Conservation (phyloP, 148 eudicot species). For the Tetragonia tetragonoides region DNA sequence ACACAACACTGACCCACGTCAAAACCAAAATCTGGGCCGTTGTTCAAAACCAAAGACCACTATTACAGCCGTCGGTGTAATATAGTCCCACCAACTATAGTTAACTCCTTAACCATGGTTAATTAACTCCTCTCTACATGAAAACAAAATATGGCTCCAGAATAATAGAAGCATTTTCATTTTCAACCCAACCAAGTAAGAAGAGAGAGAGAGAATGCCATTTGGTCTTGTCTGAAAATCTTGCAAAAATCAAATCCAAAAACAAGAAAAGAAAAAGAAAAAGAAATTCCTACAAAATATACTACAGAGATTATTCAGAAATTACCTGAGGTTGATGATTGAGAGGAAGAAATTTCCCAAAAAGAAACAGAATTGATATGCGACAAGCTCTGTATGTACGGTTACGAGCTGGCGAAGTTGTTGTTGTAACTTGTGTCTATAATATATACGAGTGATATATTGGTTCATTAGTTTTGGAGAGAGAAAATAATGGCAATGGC, state of each 20-base stretch:
- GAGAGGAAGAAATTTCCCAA: no score
- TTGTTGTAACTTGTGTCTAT: no score
- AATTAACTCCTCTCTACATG: not conserved
- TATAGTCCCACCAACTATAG: slow-evolving; percentile 5
- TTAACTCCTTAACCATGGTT: slow-evolving; percentile 10
- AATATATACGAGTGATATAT: no score
- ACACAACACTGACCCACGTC: slow-evolving; percentile 21
- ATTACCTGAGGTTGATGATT: no score
- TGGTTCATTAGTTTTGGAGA: not conserved
- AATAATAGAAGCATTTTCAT: not conserved
- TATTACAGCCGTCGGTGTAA: slow-evolving; percentile 6
- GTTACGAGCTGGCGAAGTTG: no score
- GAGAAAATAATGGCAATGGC: slow-evolving; percentile 12
- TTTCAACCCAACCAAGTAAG: not conserved
- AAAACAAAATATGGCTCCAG: slow-evolving; percentile 6
- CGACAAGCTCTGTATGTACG: no score
- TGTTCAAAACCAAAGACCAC: not conserved
- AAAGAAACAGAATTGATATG: no score
- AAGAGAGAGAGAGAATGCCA: not conserved
- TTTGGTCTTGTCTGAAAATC: slow-evolving; percentile 7
- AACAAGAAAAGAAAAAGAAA: not conserved
- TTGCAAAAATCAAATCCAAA: not conserved
- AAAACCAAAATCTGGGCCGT: slow-evolving; percentile 11
- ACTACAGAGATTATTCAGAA: no score
- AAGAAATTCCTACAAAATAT: no score